A percentile compares a stretch with the other conserved stretches of the same genome.
These are phyloP conservation scores for Colletotrichum falcatum DNA, from an alignment of 2,329 filamentous ascomycete genomes.

Conservation along the genomic window DNA sequence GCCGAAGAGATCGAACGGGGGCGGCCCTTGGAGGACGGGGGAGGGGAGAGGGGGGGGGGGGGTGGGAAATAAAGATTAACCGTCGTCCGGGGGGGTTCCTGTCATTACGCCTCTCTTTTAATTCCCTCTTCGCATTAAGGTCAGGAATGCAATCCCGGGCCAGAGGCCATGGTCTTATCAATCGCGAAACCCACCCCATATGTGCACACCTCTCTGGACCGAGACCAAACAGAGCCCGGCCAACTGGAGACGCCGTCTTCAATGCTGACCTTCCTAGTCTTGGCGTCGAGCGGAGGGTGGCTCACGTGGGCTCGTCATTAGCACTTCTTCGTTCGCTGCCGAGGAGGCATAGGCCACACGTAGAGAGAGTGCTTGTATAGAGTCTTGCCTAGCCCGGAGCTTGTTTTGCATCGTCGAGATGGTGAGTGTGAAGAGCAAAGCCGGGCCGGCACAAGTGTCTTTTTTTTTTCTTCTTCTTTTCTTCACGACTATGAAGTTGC, in stretches of 20 bases:
- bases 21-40: neutral
- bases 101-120: neutral
- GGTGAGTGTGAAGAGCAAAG: neutral
- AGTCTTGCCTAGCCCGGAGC: neutral
- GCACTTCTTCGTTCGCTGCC: neutral
- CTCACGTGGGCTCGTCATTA: neutral
- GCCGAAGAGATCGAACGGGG: slow-evolving; percentile 22
- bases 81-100: neutral
- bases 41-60: neutral
- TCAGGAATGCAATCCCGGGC: slow-evolving; percentile 13
- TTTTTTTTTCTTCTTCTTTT: too few relatives aligned
- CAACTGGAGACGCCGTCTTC: slow-evolving; percentile 17
- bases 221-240: neutral
- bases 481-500: neutral
- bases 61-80: slow-evolving; percentile 12
- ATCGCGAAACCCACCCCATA: neutral
- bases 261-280: too few relatives aligned
- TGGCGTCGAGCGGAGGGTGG: neutral
- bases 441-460: neutral
- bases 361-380: neutral
- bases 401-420: slow-evolving; percentile 1
- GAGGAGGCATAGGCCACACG: neutral
- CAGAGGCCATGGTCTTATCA: neutral
- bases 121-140: neutral
- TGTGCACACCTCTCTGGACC: too few relatives aligned